Conservation (phyloP, 2,329 filamentous ascomycete genomes). For the Berkeleyomyces rouxiae region DNA sequence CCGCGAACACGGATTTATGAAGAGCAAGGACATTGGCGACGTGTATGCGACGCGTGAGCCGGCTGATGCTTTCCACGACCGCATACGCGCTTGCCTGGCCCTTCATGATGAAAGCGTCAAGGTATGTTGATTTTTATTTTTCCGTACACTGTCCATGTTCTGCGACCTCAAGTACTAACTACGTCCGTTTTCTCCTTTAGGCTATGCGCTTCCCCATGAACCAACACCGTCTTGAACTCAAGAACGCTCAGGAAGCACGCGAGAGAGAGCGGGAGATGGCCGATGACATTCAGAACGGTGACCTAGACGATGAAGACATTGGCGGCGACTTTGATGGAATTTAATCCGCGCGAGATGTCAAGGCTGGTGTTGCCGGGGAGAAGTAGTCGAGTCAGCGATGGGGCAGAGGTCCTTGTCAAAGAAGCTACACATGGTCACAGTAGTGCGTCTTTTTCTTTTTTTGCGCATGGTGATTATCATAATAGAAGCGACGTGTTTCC, state of each 20-base stretch:
- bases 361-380: neutral
- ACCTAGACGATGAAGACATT: slow-evolving; percentile 90
- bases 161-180: slow-evolving; percentile 18
- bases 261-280: slow-evolving; percentile 93
- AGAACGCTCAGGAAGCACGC: slow-evolving; percentile 95
- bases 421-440: neutral
- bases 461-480: slow-evolving; percentile 2
- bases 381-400: neutral
- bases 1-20: slow-evolving; percentile 92
- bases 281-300: slow-evolving; percentile 96
- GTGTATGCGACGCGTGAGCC: slow-evolving; percentile 93
- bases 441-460: neutral
- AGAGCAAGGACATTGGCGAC: slow-evolving; percentile 91
- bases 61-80: slow-evolving; percentile 92
- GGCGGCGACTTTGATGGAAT: slow-evolving; percentile 93
- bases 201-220: slow-evolving; percentile 99
- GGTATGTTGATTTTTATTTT: slow-evolving; percentile 33
- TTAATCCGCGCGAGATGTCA: slow-evolving; percentile 31
- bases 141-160: neutral
- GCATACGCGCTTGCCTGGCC: slow-evolving; percentile 77
- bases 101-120: slow-evolving; percentile 97
- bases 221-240: slow-evolving; percentile 89
- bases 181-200: slow-evolving; percentile 25
- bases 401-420: neutral
- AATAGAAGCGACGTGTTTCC: slow-evolving; percentile 7